phyloP scores from a whole-genome alignment of 2,329 filamentous ascomycete genomes.

The Alternaria conjuncta region DNA sequence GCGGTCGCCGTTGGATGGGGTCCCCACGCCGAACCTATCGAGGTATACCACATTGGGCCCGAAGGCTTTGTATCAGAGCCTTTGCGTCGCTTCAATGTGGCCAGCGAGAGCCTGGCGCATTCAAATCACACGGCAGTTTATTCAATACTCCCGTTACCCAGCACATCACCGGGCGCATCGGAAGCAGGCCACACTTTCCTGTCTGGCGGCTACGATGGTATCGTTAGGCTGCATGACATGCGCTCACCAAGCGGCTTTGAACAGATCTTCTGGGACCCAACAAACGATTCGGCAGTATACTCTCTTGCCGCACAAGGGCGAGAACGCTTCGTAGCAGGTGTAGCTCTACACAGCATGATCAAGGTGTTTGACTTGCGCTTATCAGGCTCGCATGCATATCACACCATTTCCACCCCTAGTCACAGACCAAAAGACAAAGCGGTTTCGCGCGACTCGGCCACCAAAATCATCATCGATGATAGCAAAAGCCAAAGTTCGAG shows the following conservation, averaged over 20 bases:
- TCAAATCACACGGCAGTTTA: conserved; percentile 50
- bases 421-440: background rate
- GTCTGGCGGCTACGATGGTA: conserved; percentile 65
- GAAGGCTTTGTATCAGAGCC: conserved; percentile 51
- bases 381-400: conserved; percentile 51
- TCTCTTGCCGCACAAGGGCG: conserved; percentile 63
- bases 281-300: conserved; percentile 65
- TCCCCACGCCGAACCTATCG: conserved; percentile 51
- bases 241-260: conserved; percentile 59
- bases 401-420: conserved; percentile 8
- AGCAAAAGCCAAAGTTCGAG: background rate
- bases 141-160: conserved; percentile 52
- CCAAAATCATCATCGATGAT: conserved; percentile 20
- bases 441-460: conserved; percentile 13
- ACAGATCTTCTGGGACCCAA: conserved; percentile 60
- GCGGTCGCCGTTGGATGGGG: conserved; percentile 60
- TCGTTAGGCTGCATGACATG: conserved; percentile 65
- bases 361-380: conserved; percentile 69
- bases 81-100: conserved; percentile 49
- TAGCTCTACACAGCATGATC: conserved; percentile 63
- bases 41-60: conserved; percentile 59
- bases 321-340: conserved; percentile 64
- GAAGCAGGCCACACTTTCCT: conserved; percentile 61
- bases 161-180: conserved; percentile 36
- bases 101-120: background rate